phyloP scores from a whole-genome alignment of 768 basidiomycete genomes.

The Sistotremastrum niveocremeum region DNA sequence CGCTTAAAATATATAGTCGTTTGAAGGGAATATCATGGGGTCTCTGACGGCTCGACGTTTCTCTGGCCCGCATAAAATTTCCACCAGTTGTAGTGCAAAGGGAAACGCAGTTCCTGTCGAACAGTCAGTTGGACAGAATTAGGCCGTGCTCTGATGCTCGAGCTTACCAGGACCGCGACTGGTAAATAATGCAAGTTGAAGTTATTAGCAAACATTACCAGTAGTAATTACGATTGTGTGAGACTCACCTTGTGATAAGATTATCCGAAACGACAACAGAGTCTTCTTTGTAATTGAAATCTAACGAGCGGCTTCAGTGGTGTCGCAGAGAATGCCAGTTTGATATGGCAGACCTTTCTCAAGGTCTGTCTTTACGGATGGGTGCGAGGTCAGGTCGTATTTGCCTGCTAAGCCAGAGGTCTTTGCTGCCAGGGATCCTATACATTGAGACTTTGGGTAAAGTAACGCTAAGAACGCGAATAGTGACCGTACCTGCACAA shows the following conservation, averaged over 20 bases:
- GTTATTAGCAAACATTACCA: not conserved
- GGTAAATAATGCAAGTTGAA: not conserved
- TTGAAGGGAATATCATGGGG: constrained; percentile 58
- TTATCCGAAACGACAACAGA: constrained; percentile 60
- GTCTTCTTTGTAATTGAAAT: constrained; percentile 61
- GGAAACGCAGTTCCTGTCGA: constrained; percentile 55
- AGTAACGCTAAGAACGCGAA: not conserved
- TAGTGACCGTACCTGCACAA: constrained; percentile 50
- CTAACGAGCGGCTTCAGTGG: constrained; percentile 21
- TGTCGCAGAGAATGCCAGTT: not conserved
- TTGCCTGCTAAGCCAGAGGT: constrained; percentile 37
- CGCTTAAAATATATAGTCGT: too few relatives aligned
- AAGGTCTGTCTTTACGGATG: constrained; percentile 49
- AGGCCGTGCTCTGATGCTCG: not conserved
- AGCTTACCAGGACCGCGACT: constrained; percentile 60
- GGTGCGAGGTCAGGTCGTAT: constrained; percentile 69
- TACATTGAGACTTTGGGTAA: not conserved
- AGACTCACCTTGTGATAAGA: constrained; percentile 58
- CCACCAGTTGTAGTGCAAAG: constrained; percentile 67
- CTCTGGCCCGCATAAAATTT: constrained; percentile 48
- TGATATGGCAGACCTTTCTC: constrained; percentile 28
- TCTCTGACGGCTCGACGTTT: constrained; percentile 46
- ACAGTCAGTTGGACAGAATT: not conserved
- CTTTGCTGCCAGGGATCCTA: constrained; percentile 60
- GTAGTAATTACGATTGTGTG: not conserved